Evolutionary conservation across 2,329 filamentous ascomycete genomes (phyloP), one percentile per base, ranked within the genome.

Genomic region (Lecanicillium sp.): DNA sequence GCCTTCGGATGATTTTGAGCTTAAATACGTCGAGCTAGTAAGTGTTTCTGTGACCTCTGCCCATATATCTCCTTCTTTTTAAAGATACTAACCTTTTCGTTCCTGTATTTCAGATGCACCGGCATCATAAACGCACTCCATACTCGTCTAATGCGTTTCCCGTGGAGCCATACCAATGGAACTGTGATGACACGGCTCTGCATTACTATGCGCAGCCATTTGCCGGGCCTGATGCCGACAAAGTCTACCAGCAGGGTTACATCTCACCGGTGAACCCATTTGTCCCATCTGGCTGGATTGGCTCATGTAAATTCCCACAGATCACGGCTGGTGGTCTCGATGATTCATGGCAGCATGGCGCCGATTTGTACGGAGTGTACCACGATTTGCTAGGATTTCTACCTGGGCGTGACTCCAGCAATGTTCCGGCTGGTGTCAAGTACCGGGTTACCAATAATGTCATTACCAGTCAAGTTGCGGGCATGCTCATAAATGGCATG

Each of bases 101-200:
- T 35, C 12, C 20, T 9, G 15, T 30, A 25, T 25, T 25, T 11
- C 22, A 80, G 70, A 83, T 89, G 35, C 85, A 92, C 52, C 75
- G 86, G 37, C 86, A 92, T 55, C 85, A 92, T 59, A 92, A 92
- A 55, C 75, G 86, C 16, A 92, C 85, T 0, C 85, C 85, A 0
- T 92, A 92, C 55, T 75, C 82, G 2, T 69, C 72, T 38, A 94
- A 92, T 54, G 76, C 78, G 0, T 90, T 92, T 50, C 85, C 85
- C 0, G 64, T 74, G 1, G 86, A 92, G 55, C 63, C 75, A 0
- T 84, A 85, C 52, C 62, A 65, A 14, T 92, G 85, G 85, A 60
- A 81, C 52, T 92, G 85, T 55, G 64, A 76, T 40, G 78, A 87
- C 45, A 69, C 80, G 48, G 79, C 71, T 0, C 68, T 89, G 2